A percentile compares a stretch with the other conserved stretches of the same genome.
Evolutionary conservation across 306 rosid genomes (phyloP).

Genomic region (Rosa multiflora): DNA sequence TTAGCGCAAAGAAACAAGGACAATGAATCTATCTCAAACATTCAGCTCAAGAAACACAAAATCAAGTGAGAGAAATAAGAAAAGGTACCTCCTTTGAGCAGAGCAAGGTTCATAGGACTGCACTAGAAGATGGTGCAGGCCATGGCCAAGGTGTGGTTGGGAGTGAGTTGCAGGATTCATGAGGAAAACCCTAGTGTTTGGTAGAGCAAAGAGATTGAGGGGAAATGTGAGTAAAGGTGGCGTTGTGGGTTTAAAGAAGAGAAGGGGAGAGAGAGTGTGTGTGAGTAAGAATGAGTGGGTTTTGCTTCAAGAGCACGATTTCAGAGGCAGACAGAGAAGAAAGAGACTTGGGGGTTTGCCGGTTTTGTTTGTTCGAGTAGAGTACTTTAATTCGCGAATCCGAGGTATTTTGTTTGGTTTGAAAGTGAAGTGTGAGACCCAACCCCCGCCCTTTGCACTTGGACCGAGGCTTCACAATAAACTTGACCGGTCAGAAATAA

Average conservation of each 20-base stretch:
- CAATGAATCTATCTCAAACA: background rate
- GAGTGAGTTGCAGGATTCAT: background rate
- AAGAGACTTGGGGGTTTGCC: background rate
- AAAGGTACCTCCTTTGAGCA: constrained; percentile 4
- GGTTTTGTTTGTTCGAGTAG: constrained; percentile 7
- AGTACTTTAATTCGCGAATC: constrained; percentile 10
- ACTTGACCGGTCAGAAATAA: background rate
- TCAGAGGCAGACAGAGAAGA: constrained; percentile 12
- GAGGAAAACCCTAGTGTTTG: constrained; percentile 1
- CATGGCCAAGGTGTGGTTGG: constrained; percentile 6
- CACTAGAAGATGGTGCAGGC: background rate
- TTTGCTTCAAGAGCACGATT: constrained; percentile 13
- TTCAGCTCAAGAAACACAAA: background rate
- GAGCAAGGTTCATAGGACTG: background rate
- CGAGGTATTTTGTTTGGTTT: constrained; percentile 13
- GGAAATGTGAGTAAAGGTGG: constrained; percentile 10
- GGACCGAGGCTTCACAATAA: background rate
- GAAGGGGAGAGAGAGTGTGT: background rate
- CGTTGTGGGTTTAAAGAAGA: background rate
- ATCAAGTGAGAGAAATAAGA: constrained; percentile 1
- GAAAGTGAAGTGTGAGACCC: constrained; percentile 9
- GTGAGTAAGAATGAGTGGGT: constrained; percentile 1
- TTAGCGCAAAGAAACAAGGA: background rate
- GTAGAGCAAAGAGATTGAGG: constrained; percentile 5
- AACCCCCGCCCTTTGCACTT: background rate